A percentile compares a stretch with the other conserved stretches of the same genome.
Evolutionary conservation across 495 filamentous ascomycete genomes (phyloP).

Genomic region (Cudoniella acicularis): DNA sequence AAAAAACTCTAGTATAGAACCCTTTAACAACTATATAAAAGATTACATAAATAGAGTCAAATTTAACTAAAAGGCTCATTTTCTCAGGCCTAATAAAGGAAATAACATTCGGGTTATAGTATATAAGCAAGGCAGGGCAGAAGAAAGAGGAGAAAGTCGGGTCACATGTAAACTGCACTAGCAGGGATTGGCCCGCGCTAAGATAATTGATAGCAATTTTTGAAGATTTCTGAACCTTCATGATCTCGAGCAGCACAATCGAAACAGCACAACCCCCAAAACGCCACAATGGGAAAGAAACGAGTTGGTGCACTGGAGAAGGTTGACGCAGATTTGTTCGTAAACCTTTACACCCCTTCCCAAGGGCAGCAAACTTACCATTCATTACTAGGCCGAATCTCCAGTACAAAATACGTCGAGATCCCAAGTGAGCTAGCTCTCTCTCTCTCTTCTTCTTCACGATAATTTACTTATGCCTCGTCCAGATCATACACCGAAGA

Average conservation of each 20-base stretch:
- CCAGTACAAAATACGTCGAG: constrained; percentile 83
- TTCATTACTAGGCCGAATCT: constrained; percentile 60
- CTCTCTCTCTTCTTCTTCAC: not conserved
- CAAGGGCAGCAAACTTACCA: no score
- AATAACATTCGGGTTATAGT: no score
- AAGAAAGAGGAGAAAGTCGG: not conserved
- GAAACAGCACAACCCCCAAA: not conserved
- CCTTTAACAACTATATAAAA: no score
- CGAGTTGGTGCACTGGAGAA: constrained; percentile 91
- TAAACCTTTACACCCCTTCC: constrained; percentile 3
- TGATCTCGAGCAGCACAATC: not conserved
- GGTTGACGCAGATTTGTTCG: constrained; percentile 82
- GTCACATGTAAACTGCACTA: not conserved
- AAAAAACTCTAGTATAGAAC: no score
- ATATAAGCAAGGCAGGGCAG: no score
- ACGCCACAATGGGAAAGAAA: constrained; percentile 66
- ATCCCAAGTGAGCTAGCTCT: constrained; percentile 69
- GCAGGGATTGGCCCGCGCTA: not conserved
- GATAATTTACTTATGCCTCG: not conserved
- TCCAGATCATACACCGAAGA: constrained; percentile 77
- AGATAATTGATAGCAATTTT: constrained; percentile 7
- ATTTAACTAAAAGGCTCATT: no score
- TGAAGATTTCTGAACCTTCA: not conserved
- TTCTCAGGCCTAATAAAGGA: no score
- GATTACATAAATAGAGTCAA: no score